Evolutionary conservation across 345 rosid species (phyloP), one percentile per base, ranked within the genome.

Genomic region (Orychophragmus violaceus): DNA sequence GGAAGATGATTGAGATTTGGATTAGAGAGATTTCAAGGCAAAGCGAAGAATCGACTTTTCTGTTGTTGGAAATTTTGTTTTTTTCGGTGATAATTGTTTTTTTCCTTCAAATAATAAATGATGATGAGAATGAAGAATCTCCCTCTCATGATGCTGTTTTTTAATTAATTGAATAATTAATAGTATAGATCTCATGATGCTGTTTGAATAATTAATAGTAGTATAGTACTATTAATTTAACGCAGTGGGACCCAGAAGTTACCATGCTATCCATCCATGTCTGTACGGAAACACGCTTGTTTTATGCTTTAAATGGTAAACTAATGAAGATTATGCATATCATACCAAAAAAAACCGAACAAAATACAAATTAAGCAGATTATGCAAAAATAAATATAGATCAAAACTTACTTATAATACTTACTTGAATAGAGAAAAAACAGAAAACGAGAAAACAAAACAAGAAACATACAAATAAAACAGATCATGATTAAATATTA

Each of bases 11-110:
- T 29, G 37, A 72, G 66, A 65, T 64, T 64, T 58, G 48, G 66
- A 58, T 29, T 65, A 65, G 66, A 25, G 66, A 64, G 65, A 57
- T 64, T 72, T 72, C 2, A 72, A 72, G 67, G 56, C 72, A 59
- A 66, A 73, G 77, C 71, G 55, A 73, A 59, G 67, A 66, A 59
- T 73, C 62, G 32, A 39, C 61, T 7, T 23, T 72, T 57, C 45
- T 60, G n/a, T 19, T 32, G 18, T 39, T 12, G 10, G 35, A 30
- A 30, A 7, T 2, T 19, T 2, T 57, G 17, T 22, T 67, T 10
- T 32, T 18, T 8, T 13, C 3, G 24, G 18, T 39, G 25, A 36
- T 30, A 48, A 3, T 19, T 37, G 5, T 25, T 35, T 17, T 42
- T 24, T 53, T 54, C 39, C 41, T 16, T 7, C 8, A 21, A 16